Conservation (phyloP, 805 yeast species). For the Scheffersomyces ergatensis region DNA sequence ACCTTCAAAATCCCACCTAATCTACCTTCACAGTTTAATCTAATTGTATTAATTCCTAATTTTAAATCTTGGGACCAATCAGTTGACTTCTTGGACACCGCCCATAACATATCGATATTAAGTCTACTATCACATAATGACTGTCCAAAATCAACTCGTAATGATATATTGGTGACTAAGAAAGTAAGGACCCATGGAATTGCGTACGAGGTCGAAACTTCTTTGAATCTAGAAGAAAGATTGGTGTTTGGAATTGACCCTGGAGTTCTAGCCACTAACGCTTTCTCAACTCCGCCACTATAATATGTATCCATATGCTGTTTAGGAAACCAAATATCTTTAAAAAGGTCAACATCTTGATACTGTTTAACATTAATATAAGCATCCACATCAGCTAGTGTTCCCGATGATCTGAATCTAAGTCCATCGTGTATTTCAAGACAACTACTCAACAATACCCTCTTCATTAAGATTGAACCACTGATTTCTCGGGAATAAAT, state of each 20-base stretch:
- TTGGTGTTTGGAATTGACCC: conserved; percentile 25
- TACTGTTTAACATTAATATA: conserved; percentile 78
- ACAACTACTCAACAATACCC: conserved; percentile 47
- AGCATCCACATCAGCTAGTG: conserved; percentile 53
- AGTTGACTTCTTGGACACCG: conserved; percentile 60
- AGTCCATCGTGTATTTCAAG: conserved; percentile 41
- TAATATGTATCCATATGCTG: conserved; percentile 4
- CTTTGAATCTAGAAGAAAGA: conserved; percentile 47
- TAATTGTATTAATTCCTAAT: conserved; percentile 53
- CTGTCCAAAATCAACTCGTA: conserved; percentile 76
- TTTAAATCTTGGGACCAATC: conserved; percentile 72
- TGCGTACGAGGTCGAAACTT: conserved; percentile 60
- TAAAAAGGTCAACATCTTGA: conserved; percentile 81
- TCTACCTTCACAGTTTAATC: conserved; percentile 67
- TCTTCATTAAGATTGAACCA: conserved; percentile 56
- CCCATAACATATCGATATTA: conserved; percentile 61
- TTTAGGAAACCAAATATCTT: conserved; percentile 75
- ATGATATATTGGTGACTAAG: conserved; percentile 48
- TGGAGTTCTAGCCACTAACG: neutral
- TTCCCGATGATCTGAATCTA: conserved; percentile 48
- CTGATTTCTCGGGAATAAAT: conserved; percentile 87
- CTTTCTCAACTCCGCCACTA: neutral
- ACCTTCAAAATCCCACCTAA: conserved; percentile 67
- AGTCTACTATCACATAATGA: conserved; percentile 69
- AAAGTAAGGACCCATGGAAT: conserved; percentile 74